A percentile compares a stretch with the other conserved stretches of the same genome.
phyloP scores from a whole-genome alignment of 805 yeast species.

The Ogataea naganishii region DNA sequence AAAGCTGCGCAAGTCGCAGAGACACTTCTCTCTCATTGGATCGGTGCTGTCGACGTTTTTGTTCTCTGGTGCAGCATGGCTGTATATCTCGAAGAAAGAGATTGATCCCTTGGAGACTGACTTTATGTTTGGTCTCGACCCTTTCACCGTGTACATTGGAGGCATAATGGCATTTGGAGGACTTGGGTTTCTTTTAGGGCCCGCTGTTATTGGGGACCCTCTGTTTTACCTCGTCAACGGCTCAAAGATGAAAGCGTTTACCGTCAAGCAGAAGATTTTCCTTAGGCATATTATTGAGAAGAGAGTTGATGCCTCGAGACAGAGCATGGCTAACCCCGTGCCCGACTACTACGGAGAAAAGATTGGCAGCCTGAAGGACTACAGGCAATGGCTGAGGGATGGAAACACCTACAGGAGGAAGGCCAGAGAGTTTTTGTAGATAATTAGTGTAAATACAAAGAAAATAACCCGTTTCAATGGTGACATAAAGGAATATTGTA shows the following conservation, averaged over 20 bases:
- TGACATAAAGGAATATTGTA: conserved; percentile 7
- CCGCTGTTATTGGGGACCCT: conserved; percentile 60
- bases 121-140: conserved; percentile 79
- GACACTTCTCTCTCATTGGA: conserved; percentile 57
- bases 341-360: conserved; percentile 99
- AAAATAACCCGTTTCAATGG: too few species aligned
- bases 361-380: conserved; percentile 75
- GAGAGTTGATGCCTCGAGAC: conserved; percentile 89
- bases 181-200: conserved; percentile 77
- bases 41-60: conserved; percentile 60
- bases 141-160: conserved; percentile 71
- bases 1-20: conserved; percentile 63
- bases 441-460: too few species aligned
- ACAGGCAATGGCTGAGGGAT: conserved; percentile 94
- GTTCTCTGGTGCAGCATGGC: conserved; percentile 65
- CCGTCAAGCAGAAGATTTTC: conserved; percentile 62
- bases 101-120: conserved; percentile 85
- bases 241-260: conserved; percentile 36
- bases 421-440: conserved; percentile 60
- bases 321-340: conserved; percentile 86
- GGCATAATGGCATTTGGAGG: conserved; percentile 66
- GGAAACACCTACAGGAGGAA: conserved; percentile 85
- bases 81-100: conserved; percentile 68
- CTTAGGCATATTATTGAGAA: conserved; percentile 64
- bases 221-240: conserved; percentile 52